These are phyloP conservation scores for Eragrostis nindensis DNA, from an alignment of 176 grass and related monocot genomes.

Conservation along the genomic window DNA sequence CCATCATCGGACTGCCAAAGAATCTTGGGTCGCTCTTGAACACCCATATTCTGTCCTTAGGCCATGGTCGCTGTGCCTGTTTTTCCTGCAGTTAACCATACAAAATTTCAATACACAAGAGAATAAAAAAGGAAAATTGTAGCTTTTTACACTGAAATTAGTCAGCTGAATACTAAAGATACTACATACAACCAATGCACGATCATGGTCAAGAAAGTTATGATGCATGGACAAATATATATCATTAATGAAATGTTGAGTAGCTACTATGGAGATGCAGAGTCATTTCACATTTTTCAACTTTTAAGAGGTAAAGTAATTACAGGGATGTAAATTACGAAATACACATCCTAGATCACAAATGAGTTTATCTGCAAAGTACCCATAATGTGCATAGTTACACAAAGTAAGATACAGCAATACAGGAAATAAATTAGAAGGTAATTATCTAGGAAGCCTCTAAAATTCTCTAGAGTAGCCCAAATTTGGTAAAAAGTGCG, in stretches of 20 bases:
- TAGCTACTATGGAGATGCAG: neutral
- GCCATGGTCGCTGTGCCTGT: constrained; percentile 95
- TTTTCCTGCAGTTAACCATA: constrained; percentile 83
- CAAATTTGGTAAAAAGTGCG: neutral
- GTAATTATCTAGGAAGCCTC: too few species aligned
- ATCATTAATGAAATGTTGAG: neutral
- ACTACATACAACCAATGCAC: neutral
- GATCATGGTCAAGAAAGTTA: neutral
- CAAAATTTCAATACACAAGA: constrained; percentile 19
- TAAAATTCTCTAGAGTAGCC: neutral
- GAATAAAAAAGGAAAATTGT: neutral
- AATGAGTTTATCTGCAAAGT: neutral
- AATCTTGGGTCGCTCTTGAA: constrained; percentile 87
- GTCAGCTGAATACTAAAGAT: neutral
- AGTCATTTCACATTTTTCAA: neutral
- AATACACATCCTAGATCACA: neutral
- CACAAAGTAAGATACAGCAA: neutral
- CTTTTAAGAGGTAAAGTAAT: neutral
- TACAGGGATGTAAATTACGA: neutral
- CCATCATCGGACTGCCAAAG: constrained; percentile 98
- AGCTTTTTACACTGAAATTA: constrained; percentile 7
- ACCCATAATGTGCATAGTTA: too few species aligned
- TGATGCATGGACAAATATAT: neutral
- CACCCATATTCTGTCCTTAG: constrained; percentile 92
- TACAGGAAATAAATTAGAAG: neutral